Conservation (phyloP, 306 rosid genomes). For the Vigna radiata region DNA sequence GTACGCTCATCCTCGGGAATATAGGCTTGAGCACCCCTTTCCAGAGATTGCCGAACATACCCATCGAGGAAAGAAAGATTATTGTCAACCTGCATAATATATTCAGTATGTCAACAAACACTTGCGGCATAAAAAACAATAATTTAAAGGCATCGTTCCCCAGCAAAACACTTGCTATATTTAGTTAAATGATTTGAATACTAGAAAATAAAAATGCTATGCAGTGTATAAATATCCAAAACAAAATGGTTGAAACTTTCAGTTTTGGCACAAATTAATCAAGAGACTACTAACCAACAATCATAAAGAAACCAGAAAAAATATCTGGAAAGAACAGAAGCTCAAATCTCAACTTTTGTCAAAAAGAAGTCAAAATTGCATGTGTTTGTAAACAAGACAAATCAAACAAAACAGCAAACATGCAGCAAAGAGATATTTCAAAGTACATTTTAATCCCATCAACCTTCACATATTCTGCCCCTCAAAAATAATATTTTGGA, state of each 20-base stretch:
- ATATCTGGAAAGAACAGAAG: conserved; percentile 4
- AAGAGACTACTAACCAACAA: neutral
- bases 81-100: conserved; percentile 66
- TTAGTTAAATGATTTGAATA: neutral
- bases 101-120: conserved; percentile 26
- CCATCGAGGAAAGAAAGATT: conserved; percentile 71
- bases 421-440: neutral
- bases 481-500: neutral
- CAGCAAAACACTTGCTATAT: neutral
- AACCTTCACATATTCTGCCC: neutral
- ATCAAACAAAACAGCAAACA: neutral
- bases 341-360: neutral
- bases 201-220: conserved; percentile 16
- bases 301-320: neutral
- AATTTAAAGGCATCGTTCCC: neutral
- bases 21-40: conserved; percentile 84
- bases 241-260: neutral
- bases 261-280: neutral
- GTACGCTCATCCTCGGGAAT: conserved; percentile 70
- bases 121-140: conserved; percentile 11
- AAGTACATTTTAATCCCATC: neutral
- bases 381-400: neutral
- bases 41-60: conserved; percentile 68
- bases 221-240: neutral
- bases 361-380: conserved; percentile 8